Percentiles rank a stretch among this genome's conserved stretches.
phyloP scores from a whole-genome alignment of 768 basidiomycete genomes.

The Ephemerocybe angulata region DNA sequence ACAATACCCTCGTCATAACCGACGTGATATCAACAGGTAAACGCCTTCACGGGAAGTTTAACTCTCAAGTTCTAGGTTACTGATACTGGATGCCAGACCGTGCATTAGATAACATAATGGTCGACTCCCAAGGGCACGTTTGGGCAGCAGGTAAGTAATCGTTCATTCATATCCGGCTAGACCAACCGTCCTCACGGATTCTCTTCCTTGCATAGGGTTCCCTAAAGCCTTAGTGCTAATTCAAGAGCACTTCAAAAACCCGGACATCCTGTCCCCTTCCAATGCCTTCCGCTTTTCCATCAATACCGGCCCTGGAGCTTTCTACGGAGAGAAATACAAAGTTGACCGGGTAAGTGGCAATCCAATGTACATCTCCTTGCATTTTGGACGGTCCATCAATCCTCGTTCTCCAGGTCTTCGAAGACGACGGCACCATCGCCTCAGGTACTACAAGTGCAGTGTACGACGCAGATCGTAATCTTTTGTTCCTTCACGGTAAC shows the following conservation, averaged over 20 bases:
- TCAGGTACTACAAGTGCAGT: slow-evolving; percentile 55
- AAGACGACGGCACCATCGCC: slow-evolving; percentile 59
- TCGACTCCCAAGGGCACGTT: slow-evolving; percentile 56
- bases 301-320: slow-evolving; percentile 48
- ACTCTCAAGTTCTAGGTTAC: slow-evolving; percentile 1
- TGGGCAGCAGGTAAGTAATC: slow-evolving; percentile 60
- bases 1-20: slow-evolving; percentile 52
- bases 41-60: not conserved
- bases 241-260: slow-evolving; percentile 40
- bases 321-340: slow-evolving; percentile 57
- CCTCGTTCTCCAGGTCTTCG: slow-evolving; percentile 70
- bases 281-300: slow-evolving; percentile 49
- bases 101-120: slow-evolving; percentile 55
- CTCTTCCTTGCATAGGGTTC: slow-evolving; percentile 32
- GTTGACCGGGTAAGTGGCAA: slow-evolving; percentile 47
- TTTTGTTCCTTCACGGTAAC: slow-evolving; percentile 59
- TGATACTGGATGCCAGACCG: slow-evolving; percentile 33
- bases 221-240: slow-evolving; percentile 34
- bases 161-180: not conserved
- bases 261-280: slow-evolving; percentile 39
- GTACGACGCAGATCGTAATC: slow-evolving; percentile 47
- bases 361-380: not conserved
- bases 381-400: slow-evolving; percentile 1
- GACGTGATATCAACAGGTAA: slow-evolving; percentile 56
- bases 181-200: not conserved